Conservation (phyloP, 352 stramenopile genomes). For the Globisporangium mamillatum region DNA sequence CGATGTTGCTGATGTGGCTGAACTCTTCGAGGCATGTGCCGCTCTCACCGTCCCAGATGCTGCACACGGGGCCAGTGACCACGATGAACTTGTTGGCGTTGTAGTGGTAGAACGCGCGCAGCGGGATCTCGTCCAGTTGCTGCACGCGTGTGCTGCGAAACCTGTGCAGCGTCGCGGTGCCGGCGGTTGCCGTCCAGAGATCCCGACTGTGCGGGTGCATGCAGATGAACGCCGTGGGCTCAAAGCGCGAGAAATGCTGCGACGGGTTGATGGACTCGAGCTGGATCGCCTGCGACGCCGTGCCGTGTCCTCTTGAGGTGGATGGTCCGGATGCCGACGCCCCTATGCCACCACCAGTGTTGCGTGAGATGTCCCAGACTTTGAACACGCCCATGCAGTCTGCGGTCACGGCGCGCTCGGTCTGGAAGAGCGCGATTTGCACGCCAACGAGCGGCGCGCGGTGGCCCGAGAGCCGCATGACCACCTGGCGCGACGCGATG, state of each 20-base stretch:
- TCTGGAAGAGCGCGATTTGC: conserved; percentile 69
- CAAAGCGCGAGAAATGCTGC: conserved; percentile 49
- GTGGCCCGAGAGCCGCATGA: conserved; percentile 62
- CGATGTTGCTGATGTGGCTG: conserved; percentile 35
- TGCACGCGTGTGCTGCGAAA: conserved; percentile 60
- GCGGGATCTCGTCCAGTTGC: conserved; percentile 65
- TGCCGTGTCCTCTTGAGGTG: conserved; percentile 4
- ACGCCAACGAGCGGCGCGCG: conserved; percentile 71
- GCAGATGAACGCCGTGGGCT: conserved; percentile 55
- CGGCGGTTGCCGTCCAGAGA: conserved; percentile 51
- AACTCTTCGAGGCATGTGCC: conserved; percentile 59
- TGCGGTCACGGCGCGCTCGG: conserved; percentile 75
- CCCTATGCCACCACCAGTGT: conserved; percentile 16
- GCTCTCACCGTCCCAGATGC: conserved; percentile 67
- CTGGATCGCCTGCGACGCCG: conserved; percentile 49
- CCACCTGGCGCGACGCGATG: conserved; percentile 66
- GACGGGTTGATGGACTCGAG: conserved; percentile 64
- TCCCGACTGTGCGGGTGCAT: conserved; percentile 54
- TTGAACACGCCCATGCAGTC: conserved; percentile 76
- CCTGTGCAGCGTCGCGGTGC: conserved; percentile 48
- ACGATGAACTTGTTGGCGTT: conserved; percentile 67
- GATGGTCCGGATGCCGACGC: not conserved
- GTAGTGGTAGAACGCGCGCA: conserved; percentile 73
- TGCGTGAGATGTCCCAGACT: conserved; percentile 79
- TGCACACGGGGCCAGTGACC: conserved; percentile 54